Base-by-base conservation (phyloP, 1,284 basidiomycete genomes). In the Malassezia vespertilionis region DNA sequence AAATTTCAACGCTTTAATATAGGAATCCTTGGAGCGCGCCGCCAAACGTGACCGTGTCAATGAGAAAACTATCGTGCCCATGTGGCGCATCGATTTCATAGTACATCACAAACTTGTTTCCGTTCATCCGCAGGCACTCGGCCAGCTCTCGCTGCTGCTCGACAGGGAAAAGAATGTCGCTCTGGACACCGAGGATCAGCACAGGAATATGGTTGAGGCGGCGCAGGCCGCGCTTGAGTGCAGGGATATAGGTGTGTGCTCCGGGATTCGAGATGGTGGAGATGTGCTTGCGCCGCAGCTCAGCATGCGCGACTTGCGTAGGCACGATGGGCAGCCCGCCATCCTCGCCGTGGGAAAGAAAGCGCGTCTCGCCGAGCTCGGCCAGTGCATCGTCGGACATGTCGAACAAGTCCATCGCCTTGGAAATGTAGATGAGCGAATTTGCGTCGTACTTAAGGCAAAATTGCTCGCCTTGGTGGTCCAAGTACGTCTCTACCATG, bases 381-480 rank as follows among this genome's bases (percentile, higher is more conserved):
- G 77, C 72, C 3, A 97, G 77, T 4, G 87, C 79, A 20, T 85
- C 78, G 4, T 77, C 76, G 0, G 87, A 88, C 80, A 99, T 83
- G 74, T 96, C 91, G 72, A 99, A 99, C 2, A 97, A 77, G 72
- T 97, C 91, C 91, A 99, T 99, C 15, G 93, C 91, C 75, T 97
- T 99, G 17, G 84, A 88, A 55, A 65, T 65, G 75, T 97, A 99
- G 63, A 99, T 89, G 71, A 97, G 82, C 3, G 88, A 93, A 74
- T 99, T 99, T 51, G 93, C 91, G 71, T 99, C 91, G 73, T 97
- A 97, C 71, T 95, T 97, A 49, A 96, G 76, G 71, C 91, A 97
- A 75, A 97, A 99, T 64, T 88, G 81, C 73, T 68, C 67, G 26
- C 68, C 69, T 44, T 95, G 91, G 72, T 96, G 88, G 71, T 97